Evolutionary conservation across 176 grass and related monocot species (phyloP), one percentile per base, ranked within the genome.

Genomic region (Calamus simplicifolius): DNA sequence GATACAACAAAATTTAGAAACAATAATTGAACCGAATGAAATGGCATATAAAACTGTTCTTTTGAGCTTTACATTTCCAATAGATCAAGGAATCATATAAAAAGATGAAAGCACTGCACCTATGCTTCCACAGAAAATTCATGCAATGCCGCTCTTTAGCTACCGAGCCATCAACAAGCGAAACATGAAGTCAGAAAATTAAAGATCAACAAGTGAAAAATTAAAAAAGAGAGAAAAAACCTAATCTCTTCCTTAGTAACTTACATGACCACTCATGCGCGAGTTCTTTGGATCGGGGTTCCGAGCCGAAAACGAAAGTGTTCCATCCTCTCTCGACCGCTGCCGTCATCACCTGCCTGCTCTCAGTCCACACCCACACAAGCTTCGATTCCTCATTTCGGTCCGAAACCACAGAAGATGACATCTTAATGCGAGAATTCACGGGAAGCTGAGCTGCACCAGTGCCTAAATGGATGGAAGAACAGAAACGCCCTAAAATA

Each of bases 311-410:
- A 66, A 97, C 66, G 68, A 97, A 97, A 43, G 87, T 88, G 66
- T 43, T 85, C 93, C 93, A 97, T 0, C 93, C 93, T 73, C 93
- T 82, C 84, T 91, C 87, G 29, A 91, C 87, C 19, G 93, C 75
- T 6, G 81, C 79, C 6, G 84, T 88, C 83, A 97, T 85, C 59
- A 91, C 84, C 70, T 81, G 72, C 29, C 74, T 80, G 54, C 77
- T 91, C 76, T 82, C 67, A 18, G 93, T 97, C 87, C 93, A 97
- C 57, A 97, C 59, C 87, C 93, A 97, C 21, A 97, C 72, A 7
- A 75, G 66, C 93, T 91, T 91, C 75, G 53, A 66, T n/a, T 16
- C n/a, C 50, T 51, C 72, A 64, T 51, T 64, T 48, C 49, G 64
- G 5, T 71, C 73, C 79, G 3, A 16, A 56, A 16, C 63, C 38